Percentiles rank a stretch among this genome's conserved stretches.
Conservation (phyloP, 2,329 filamentous ascomycete genomes). For the Cladosporium oxysporum region DNA sequence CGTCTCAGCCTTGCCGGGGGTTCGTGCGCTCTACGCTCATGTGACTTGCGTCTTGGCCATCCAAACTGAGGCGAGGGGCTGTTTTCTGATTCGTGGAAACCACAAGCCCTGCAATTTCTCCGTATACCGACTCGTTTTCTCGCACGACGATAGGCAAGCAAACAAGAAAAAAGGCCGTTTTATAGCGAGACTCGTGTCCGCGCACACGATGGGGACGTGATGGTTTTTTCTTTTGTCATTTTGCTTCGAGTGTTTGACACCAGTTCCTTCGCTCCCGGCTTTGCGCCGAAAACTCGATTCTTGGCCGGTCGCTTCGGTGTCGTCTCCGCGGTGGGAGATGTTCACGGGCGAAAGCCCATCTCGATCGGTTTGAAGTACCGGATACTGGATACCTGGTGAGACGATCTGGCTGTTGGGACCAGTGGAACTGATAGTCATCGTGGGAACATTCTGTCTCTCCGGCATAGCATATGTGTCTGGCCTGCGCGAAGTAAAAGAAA, state of each 20-base stretch:
- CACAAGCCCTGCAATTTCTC: background rate
- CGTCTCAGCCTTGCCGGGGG: background rate
- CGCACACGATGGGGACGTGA: background rate
- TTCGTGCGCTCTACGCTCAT: background rate
- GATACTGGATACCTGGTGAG: background rate
- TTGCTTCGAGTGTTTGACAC: background rate
- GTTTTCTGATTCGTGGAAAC: background rate
- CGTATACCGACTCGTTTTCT: background rate
- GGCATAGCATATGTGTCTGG: background rate
- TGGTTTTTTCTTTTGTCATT: background rate
- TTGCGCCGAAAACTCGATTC: background rate
- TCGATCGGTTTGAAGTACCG: background rate
- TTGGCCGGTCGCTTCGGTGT: background rate
- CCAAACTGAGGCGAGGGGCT: too few relatives aligned
- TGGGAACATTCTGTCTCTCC: background rate
- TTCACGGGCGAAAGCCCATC: background rate
- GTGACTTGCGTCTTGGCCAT: background rate
- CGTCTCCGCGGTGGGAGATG: background rate
- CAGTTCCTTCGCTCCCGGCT: conserved; percentile 1
- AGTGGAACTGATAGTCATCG: background rate
- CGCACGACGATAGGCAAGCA: background rate
- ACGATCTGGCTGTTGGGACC: background rate
- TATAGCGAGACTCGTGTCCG: background rate
- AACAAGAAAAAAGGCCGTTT: background rate
- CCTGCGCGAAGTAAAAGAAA: too few relatives aligned